Percentiles rank a stretch among this genome's conserved stretches.
phyloP scores from a whole-genome alignment of 805 yeast species.

The Ogataea parapolymorpha region DNA sequence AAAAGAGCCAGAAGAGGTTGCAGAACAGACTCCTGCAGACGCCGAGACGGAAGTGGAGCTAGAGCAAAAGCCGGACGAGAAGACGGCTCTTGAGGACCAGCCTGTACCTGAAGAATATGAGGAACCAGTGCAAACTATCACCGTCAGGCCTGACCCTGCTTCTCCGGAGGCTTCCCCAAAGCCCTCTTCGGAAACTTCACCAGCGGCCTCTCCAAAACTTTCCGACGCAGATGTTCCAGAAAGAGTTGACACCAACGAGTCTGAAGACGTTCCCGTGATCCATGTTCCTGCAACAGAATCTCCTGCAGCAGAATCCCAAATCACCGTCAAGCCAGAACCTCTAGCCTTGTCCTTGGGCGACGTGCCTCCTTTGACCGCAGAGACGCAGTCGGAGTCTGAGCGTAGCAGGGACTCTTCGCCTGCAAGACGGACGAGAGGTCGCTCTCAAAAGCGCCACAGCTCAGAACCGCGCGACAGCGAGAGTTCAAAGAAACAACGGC shows the following conservation, averaged over 20 bases:
- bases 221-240: no score
- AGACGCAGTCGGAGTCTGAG: neutral
- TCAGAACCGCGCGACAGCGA: neutral
- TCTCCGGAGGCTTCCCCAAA: no score
- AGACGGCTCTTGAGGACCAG: no score
- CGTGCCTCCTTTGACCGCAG: conserved; percentile 5
- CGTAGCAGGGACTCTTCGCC: conserved; percentile 11
- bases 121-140: neutral
- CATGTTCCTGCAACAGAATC: conserved; percentile 3
- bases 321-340: no score
- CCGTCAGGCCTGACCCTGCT: neutral
- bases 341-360: neutral
- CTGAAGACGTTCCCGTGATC: neutral
- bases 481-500: conserved; percentile 1
- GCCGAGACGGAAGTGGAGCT: neutral
- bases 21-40: neutral
- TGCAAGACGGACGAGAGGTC: conserved; percentile 17
- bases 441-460: conserved; percentile 1
- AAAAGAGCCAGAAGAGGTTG: neutral
- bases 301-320: neutral
- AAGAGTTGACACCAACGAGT: neutral
- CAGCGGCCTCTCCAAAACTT: no score
- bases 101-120: neutral
- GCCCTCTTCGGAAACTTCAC: no score
- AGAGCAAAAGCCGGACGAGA: neutral